Percentiles rank a stretch among this genome's conserved stretches.
phyloP scores from a whole-genome alignment of 2,329 filamentous ascomycete genomes.

The Penicillium digitatum region DNA sequence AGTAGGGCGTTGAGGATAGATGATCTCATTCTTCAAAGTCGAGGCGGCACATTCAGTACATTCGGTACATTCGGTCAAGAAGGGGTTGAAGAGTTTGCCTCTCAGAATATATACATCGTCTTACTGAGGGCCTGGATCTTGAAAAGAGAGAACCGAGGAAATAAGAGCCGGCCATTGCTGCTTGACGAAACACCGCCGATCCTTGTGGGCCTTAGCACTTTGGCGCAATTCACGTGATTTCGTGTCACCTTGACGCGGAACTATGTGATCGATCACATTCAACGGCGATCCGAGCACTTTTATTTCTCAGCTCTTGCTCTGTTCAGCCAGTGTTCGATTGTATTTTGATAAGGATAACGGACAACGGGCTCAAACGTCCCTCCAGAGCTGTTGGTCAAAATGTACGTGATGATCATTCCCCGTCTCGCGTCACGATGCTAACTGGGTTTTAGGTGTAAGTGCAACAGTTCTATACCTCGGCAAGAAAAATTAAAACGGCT shows the following conservation, averaged over 20 bases:
- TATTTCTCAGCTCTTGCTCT: neutral
- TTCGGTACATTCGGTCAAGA: neutral
- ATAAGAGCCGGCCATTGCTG: slow-evolving; percentile 3
- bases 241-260: slow-evolving; percentile 21
- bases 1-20: neutral
- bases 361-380: neutral
- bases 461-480: neutral
- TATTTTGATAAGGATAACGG: neutral
- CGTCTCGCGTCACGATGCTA: slow-evolving; percentile 10
- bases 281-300: slow-evolving; percentile 14
- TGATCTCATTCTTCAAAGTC: slow-evolving; percentile 4
- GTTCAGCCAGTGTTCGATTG: neutral
- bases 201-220: slow-evolving; percentile 13
- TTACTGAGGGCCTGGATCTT: neutral
- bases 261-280: slow-evolving; percentile 18
- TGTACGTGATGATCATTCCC: slow-evolving; percentile 15
- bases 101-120: neutral
- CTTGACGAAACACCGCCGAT: slow-evolving; percentile 11
- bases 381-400: slow-evolving; percentile 7
- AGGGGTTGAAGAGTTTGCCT: neutral
- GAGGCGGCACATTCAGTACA: neutral
- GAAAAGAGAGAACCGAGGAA: neutral
- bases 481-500: neutral
- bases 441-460: slow-evolving; percentile 33
- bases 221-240: slow-evolving; percentile 21